Evolutionary conservation across 139 green algal species (phyloP), one percentile per base, ranked within the genome.

Genomic region (Asterochloris erici): DNA sequence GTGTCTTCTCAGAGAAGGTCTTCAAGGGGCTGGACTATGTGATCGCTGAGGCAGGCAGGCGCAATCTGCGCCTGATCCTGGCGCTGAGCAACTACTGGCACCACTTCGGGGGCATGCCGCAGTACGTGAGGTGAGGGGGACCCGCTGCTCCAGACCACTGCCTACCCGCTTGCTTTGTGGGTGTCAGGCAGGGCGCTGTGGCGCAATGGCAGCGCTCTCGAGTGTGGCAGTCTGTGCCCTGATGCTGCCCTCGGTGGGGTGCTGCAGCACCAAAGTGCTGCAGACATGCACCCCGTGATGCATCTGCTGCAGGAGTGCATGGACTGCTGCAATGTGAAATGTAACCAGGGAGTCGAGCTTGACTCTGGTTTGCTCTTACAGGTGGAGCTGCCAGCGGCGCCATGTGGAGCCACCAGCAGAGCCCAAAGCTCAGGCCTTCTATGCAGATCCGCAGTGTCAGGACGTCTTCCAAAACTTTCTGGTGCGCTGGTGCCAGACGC

Each of bases 31-130:
- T 96, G 27, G 91, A 96, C 83, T 95, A 78, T 80, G 70, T 96
- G 29, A 1, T 97, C 12, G 81, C 74, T 4, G 83, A 94, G 81
- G 87, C 89, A 4, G 79, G 82, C 0, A 71, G 60, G 15, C 82
- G 86, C 0, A 82, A 86, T 11, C 73, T 94, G 27, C 82, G 84
- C 66, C 77, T 97, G 28, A 79, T 95, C 15, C 82, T 96, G 74
- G 85, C 71, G 4, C 81, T 97, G 0, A 92, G 85, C 62, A 97
- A 97, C 79, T 95, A 91, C 66, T 96, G 91, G 92, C 14, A 82
- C 1, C 89, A 93, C 17, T 97, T 94, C 82, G 94, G 94, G 14
- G 94, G 93, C 68, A 95, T 97, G 89, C 61, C 71, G 14, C 86
- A 93, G 66, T 97, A 97, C 81, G 93, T 97, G 24, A 91, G 78